These are phyloP conservation scores for Phytopythium mirpurense DNA, from an alignment of 352 stramenopile genomes.

Conservation along the genomic window DNA sequence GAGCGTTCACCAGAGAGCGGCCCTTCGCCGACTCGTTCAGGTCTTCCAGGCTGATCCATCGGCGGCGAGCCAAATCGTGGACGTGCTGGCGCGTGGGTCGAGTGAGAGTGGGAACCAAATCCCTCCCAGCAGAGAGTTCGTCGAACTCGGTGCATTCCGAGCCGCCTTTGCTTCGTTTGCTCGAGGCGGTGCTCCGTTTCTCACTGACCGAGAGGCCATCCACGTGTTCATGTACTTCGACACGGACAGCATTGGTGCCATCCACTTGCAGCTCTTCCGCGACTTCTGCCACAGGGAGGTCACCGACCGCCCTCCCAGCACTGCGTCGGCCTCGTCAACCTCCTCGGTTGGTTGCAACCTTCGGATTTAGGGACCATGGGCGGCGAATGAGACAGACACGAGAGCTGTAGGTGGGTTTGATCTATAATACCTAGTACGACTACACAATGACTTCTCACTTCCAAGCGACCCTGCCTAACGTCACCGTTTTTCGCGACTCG, in stretches of 20 bases:
- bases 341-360: not conserved
- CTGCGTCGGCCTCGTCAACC: not conserved
- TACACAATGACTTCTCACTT: no score
- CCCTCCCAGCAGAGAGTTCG: conserved; percentile 13
- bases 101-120: not conserved
- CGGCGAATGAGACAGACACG: not conserved
- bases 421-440: no score
- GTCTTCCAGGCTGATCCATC: conserved; percentile 15
- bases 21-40: conserved; percentile 36
- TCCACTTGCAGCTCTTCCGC: conserved; percentile 31
- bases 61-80: not conserved
- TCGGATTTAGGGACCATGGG: conserved; percentile 1
- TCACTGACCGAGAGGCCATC: conserved; percentile 54
- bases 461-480: no score
- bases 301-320: not conserved
- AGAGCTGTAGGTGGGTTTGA: not conserved
- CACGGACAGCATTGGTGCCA: conserved; percentile 50
- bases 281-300: conserved; percentile 22
- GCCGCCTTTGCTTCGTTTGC: conserved; percentile 13
- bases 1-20: conserved; percentile 56
- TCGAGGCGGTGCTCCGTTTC: not conserved
- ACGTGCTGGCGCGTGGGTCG: not conserved
- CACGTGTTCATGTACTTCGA: conserved; percentile 83
- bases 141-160: conserved; percentile 51
- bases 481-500: conserved; percentile 1